phyloP scores from a whole-genome alignment of 805 yeast genomes.

The Saturnispora saitoi region DNA sequence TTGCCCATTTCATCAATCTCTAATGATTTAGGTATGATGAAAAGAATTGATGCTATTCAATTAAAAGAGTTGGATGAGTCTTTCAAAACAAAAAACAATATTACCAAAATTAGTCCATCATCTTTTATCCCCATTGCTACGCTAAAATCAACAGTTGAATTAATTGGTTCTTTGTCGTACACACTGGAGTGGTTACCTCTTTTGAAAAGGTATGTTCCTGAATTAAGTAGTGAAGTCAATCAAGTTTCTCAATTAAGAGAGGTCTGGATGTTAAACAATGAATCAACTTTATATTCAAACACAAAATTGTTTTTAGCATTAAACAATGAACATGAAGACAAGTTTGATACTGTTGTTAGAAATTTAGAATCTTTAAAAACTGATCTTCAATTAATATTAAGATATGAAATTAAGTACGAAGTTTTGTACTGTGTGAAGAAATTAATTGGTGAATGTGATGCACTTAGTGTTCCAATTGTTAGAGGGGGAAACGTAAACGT shows the following conservation, averaged over 20 bases:
- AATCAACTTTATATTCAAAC: not conserved
- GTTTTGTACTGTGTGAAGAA: constrained; percentile 11
- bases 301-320: constrained; percentile 21
- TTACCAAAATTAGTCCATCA: constrained; percentile 10
- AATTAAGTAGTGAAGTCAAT: constrained; percentile 10
- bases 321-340: constrained; percentile 21
- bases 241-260: constrained; percentile 21
- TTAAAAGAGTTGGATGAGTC: constrained; percentile 9
- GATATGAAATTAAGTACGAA: constrained; percentile 44
- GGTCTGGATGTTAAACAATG: constrained; percentile 20
- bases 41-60: constrained; percentile 5
- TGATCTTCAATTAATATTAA: constrained; percentile 37
- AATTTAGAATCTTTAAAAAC: constrained; percentile 31
- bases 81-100: not conserved
- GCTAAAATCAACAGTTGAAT: constrained; percentile 42
- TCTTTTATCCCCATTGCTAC: constrained; percentile 28
- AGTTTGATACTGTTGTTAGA: constrained; percentile 32
- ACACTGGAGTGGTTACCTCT: constrained; percentile 51
- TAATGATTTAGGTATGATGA: constrained; percentile 9
- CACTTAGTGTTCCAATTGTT: not conserved
- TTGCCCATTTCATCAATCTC: constrained; percentile 11
- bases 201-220: constrained; percentile 34
- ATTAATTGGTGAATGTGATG: constrained; percentile 5
- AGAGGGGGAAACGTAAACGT: not conserved
- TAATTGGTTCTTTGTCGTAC: constrained; percentile 50